Evolutionary conservation across 208 protist genomes (phyloP), one percentile per base, ranked within the genome.

Genomic region (Tetramitus jugosus): DNA sequence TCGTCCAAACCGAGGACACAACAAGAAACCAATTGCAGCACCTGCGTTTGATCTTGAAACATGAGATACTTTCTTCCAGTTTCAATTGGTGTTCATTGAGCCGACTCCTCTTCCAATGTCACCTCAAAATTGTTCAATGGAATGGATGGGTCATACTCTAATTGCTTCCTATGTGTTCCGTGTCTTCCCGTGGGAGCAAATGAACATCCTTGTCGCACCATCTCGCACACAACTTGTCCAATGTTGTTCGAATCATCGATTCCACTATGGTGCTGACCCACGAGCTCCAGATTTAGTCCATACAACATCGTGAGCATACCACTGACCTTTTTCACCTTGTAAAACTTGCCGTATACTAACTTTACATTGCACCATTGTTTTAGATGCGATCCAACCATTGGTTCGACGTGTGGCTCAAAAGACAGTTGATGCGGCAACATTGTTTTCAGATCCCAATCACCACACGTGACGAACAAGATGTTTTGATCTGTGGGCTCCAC

Each of bases 391-490:
- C 2, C 8, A 29, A 49, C 45, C 14, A 17, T 17, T 17, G 4
- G 45, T 49, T 49, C 8, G 45, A 49, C 14, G 45, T 49, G 4
- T 49, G 45, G 14, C 45, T 17, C 14, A 17, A 14, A 49, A 49
- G 45, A 49, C 45, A 17, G 45, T 49, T 4, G 45, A 49, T 17
- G 53, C 4, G 67, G 67, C 2, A 60, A 39, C n/a, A 60, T 76
- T n/a, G 69, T 60, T 43, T 76, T 76, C 39, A 76, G 29, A 60
- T 76, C 69, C 69, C 69, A 76, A 60, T 76, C 69, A n/a, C 69
- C 69, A 60, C 69, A 76, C 0, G 69, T 76, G 6, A 76, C n/a
- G 40, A 76, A 60, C 4, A 23, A 8, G 17, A 52, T 17, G 7
- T 29, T 52, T 8, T 31, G 7, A 4, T 52, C 20, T 14, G 33